These are phyloP conservation scores for Huiozyma naganishii DNA, from an alignment of 805 yeast species.

Conservation along the genomic window DNA sequence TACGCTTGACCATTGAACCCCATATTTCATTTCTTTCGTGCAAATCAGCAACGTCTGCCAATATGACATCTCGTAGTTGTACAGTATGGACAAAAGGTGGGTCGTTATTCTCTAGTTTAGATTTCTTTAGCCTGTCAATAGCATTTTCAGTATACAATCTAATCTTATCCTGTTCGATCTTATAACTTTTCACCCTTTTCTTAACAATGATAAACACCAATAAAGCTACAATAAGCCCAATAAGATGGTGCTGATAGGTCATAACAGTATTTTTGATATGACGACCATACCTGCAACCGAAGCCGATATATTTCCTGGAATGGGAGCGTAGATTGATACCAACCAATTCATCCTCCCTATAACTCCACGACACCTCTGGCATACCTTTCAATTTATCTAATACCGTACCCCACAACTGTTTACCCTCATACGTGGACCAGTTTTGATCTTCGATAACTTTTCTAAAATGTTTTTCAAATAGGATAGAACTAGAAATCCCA, in stretches of 20 bases:
- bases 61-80: constrained; percentile 54
- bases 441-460: too few species aligned
- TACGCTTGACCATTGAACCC: constrained; percentile 40
- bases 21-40: constrained; percentile 38
- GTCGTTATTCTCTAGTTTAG: constrained; percentile 26
- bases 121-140: constrained; percentile 39
- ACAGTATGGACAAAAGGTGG: constrained; percentile 50
- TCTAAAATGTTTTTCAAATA: too few species aligned
- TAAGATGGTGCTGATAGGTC: not conserved
- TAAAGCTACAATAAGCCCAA: not conserved
- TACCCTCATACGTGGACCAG: not conserved
- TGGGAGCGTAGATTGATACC: constrained; percentile 33
- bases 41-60: constrained; percentile 24
- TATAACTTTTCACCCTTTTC: constrained; percentile 27
- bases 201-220: constrained; percentile 10
- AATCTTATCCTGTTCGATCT: constrained; percentile 31
- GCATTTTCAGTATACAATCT: constrained; percentile 20
- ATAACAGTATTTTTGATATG: not conserved
- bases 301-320: constrained; percentile 45
- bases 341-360: not conserved
- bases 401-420: constrained; percentile 42
- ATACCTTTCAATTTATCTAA: constrained; percentile 47
- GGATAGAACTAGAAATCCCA: constrained; percentile 29
- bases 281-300: constrained; percentile 39
- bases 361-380: constrained; percentile 36